Percentiles rank a stretch among this genome's conserved stretches.
Conservation (phyloP, 2,329 filamentous ascomycete species). For the Aotearoamyces nothofagi region DNA sequence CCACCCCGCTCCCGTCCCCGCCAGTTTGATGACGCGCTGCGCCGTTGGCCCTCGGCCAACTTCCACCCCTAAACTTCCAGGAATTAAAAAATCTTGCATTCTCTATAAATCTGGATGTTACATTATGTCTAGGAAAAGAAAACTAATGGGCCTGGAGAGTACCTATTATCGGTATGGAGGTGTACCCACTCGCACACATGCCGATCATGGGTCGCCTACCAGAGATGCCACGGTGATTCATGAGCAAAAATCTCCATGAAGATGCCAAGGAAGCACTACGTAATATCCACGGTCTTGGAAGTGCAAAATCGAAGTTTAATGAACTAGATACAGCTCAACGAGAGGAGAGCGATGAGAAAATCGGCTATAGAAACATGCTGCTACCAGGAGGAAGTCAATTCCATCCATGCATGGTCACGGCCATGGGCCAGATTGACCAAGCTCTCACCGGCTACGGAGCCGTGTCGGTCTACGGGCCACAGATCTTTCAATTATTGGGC, state of each 20-base stretch:
- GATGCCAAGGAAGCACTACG: slow-evolving; percentile 33
- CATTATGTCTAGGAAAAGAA: slow-evolving; percentile 33
- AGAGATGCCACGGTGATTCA: slow-evolving; percentile 41
- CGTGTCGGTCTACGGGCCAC: slow-evolving; percentile 45
- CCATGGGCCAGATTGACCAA: slow-evolving; percentile 50
- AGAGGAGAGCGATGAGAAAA: slow-evolving; percentile 28
- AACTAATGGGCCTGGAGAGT: slow-evolving; percentile 46
- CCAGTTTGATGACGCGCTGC: no score
- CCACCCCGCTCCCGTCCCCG: no score
- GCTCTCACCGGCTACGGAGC: slow-evolving; percentile 41
- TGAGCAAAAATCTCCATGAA: slow-evolving; percentile 32
- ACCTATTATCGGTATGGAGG: slow-evolving; percentile 45
- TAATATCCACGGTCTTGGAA: slow-evolving; percentile 32
- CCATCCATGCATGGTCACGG: slow-evolving; percentile 42
- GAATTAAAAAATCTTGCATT: no score
- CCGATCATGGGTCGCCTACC: slow-evolving; percentile 35
- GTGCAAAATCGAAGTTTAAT: slow-evolving; percentile 30
- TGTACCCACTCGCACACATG: slow-evolving; percentile 38
- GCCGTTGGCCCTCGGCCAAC: no score
- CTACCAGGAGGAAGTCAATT: slow-evolving; percentile 37
- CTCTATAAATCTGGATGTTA: slow-evolving; percentile 39
- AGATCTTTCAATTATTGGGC: slow-evolving; percentile 46
- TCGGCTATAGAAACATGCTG: slow-evolving; percentile 42
- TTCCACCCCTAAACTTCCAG: no score
- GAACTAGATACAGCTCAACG: slow-evolving; percentile 33